These are phyloP conservation scores for Termitomyces bulborhizus DNA, from an alignment of 768 basidiomycete genomes.

Conservation along the genomic window DNA sequence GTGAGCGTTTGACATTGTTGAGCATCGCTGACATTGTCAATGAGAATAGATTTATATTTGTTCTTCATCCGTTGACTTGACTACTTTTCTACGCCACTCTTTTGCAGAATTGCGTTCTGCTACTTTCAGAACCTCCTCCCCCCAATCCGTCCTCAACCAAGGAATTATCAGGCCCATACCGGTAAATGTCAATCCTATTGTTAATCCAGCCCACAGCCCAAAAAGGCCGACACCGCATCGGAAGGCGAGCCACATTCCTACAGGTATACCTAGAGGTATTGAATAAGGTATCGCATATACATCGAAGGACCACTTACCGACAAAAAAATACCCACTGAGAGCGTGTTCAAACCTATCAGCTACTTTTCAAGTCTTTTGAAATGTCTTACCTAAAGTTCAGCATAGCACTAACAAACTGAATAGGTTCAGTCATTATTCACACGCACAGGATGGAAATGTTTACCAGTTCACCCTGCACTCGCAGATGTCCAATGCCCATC, in stretches of 20 bases:
- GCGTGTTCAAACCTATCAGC: not conserved
- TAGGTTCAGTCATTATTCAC: not conserved
- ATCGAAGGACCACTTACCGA: not conserved
- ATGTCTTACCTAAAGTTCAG: constrained; percentile 58
- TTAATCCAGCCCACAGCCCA: constrained; percentile 10
- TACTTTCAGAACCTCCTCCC: constrained; percentile 3
- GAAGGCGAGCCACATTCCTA: constrained; percentile 8
- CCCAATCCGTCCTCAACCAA: constrained; percentile 9
- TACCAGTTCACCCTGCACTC: constrained; percentile 76
- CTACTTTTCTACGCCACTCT: not conserved
- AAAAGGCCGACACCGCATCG: constrained; percentile 1
- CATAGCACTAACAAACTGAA: constrained; percentile 62
- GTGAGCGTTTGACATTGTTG: too few species aligned
- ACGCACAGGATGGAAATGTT: constrained; percentile 1
- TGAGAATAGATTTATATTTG: not conserved
- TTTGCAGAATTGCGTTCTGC: constrained; percentile 2
- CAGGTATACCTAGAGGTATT: not conserved
- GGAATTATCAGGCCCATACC: not conserved
- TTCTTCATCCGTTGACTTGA: not conserved
- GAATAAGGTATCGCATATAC: not conserved
- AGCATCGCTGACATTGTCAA: too few species aligned
- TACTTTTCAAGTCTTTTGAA: not conserved
- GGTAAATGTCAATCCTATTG: constrained; percentile 2
- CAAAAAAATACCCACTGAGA: not conserved
- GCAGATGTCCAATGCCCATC: constrained; percentile 68